A percentile compares a stretch with the other conserved stretches of the same genome.
These are phyloP conservation scores for Cystobasidium sp. DNA, from an alignment of 1,284 basidiomycete species.

Conservation along the genomic window DNA sequence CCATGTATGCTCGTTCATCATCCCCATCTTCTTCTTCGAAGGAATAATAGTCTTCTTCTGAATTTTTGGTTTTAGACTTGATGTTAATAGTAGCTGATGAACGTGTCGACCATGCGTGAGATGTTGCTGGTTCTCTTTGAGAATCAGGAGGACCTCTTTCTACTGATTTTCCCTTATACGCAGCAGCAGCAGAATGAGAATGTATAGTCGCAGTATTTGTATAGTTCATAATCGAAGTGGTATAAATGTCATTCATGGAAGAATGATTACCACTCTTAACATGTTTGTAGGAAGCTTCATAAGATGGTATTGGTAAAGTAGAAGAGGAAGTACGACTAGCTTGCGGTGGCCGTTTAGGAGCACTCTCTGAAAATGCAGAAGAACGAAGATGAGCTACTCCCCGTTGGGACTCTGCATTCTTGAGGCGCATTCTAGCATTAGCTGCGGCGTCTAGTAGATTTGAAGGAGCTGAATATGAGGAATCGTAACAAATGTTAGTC, in stretches of 20 bases:
- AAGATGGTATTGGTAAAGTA: constrained; percentile 13
- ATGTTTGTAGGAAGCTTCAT: background rate
- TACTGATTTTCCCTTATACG: constrained; percentile 5
- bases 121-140: background rate
- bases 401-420: background rate
- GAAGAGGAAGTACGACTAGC: background rate
- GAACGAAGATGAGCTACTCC: constrained; percentile 8
- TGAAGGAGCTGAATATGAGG: constrained; percentile 1
- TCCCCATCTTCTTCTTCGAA: constrained; percentile 15
- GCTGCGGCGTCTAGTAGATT: background rate
- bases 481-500: background rate
- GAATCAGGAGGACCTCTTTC: background rate
- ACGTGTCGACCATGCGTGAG: background rate
- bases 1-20: background rate
- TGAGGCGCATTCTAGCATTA: background rate
- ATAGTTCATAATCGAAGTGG: background rate
- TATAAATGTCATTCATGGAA: background rate
- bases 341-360: background rate
- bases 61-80: background rate
- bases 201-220: background rate
- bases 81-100: background rate
- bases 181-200: background rate
- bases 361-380: background rate
- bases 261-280: background rate
- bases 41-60: constrained; percentile 6